Percentiles rank a stretch among this genome's conserved stretches.
phyloP scores from a whole-genome alignment of 495 filamentous ascomycete species.

The Hypoxylon rickii region DNA sequence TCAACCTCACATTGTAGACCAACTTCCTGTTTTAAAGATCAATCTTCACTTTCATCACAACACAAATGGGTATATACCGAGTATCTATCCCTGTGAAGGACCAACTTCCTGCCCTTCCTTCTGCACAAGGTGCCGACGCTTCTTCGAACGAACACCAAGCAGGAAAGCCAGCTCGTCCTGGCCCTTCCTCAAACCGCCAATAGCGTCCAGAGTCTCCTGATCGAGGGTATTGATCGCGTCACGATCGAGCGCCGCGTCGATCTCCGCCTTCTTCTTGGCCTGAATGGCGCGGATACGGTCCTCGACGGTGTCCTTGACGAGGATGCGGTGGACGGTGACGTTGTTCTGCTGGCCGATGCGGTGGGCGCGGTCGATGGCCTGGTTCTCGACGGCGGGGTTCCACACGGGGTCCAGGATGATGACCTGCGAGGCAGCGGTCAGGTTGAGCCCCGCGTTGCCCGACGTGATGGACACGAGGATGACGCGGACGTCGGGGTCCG shows the following conservation, averaged over 20 bases:
- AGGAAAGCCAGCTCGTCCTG: too few relatives aligned
- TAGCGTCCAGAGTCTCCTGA: too few relatives aligned
- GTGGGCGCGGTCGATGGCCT: slow-evolving; percentile 89
- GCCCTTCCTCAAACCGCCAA: too few relatives aligned
- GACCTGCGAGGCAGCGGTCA: slow-evolving; percentile 80
- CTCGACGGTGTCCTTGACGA: slow-evolving; percentile 79
- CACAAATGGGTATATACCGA: too few relatives aligned
- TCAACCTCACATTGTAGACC: too few relatives aligned
- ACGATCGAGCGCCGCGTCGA: slow-evolving; percentile 66
- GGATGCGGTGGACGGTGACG: slow-evolving; percentile 81
- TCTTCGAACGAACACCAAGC: too few relatives aligned
- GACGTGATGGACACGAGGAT: slow-evolving; percentile 90
- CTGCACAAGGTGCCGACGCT: too few relatives aligned
- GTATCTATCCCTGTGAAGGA: too few relatives aligned
- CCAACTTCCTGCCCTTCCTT: too few relatives aligned
- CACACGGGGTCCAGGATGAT: slow-evolving; percentile 94
- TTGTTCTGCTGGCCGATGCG: slow-evolving; percentile 78
- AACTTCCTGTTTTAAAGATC: too few relatives aligned
- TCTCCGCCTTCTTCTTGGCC: slow-evolving; percentile 75
- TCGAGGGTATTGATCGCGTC: too few relatives aligned
- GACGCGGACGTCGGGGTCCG: slow-evolving; percentile 66
- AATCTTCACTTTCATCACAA: too few relatives aligned
- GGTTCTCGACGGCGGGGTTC: slow-evolving; percentile 93
- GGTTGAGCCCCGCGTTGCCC: slow-evolving; percentile 87
- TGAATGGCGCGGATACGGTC: slow-evolving; percentile 84